These are phyloP conservation scores for Colletotrichum australisinense DNA, from an alignment of 2,329 filamentous ascomycete genomes.

Conservation along the genomic window DNA sequence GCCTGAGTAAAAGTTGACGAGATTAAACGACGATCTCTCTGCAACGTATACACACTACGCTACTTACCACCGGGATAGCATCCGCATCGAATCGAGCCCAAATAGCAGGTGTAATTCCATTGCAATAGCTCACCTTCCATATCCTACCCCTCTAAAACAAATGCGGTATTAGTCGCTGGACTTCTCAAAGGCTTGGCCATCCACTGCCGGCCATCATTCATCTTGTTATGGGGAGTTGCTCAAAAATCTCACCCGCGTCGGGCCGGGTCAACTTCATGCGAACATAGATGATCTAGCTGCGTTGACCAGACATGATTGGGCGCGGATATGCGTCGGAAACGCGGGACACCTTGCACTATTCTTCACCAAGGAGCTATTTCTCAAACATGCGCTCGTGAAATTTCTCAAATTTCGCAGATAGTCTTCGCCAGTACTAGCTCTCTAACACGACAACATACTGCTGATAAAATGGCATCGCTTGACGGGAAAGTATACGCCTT, in stretches of 20 bases:
- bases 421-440: background rate
- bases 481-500: slow-evolving; percentile 46
- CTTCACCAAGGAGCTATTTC: background rate
- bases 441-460: background rate
- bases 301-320: slow-evolving; percentile 10
- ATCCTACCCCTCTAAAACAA: too few species aligned
- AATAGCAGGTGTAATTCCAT: background rate
- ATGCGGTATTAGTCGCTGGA: background rate
- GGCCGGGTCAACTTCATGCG: slow-evolving; percentile 29
- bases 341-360: slow-evolving; percentile 1
- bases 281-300: background rate
- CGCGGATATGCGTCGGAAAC: background rate
- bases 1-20: background rate
- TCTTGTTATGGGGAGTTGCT: background rate
- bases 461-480: slow-evolving; percentile 41
- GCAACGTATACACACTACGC: background rate
- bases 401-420: background rate
- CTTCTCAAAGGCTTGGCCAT: background rate
- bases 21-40: background rate
- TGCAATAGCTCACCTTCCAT: background rate
- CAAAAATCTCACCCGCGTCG: slow-evolving; percentile 1
- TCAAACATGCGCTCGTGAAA: background rate
- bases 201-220: background rate
- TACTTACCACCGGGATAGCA: background rate
- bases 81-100: background rate